Percentiles rank a stretch among this genome's conserved stretches.
Conservation (phyloP, 2,329 filamentous ascomycete genomes). For the Arthrocladium fulminans region DNA sequence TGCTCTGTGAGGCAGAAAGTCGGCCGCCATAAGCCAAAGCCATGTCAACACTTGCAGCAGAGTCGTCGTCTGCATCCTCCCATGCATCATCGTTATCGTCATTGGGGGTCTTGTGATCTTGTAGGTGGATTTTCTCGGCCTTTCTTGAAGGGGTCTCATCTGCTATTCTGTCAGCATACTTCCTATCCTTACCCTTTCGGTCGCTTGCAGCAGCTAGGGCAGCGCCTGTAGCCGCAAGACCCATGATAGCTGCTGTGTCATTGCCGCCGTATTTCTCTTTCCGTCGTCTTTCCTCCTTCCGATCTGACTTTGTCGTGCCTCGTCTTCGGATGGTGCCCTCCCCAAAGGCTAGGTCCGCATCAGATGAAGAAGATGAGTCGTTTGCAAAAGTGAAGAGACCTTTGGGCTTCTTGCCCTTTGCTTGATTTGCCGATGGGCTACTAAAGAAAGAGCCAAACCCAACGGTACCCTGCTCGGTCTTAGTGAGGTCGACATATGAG, state of each 20-base stretch:
- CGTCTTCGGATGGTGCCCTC: constrained; percentile 41
- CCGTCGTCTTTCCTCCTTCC: constrained; percentile 27
- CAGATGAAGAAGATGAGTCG: constrained; percentile 58
- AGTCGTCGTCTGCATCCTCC: constrained; percentile 49
- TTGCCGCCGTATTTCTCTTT: constrained; percentile 19
- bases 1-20: constrained; percentile 34
- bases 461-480: constrained; percentile 42
- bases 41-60: constrained; percentile 46
- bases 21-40: constrained; percentile 54
- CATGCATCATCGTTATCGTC: constrained; percentile 44
- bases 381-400: constrained; percentile 50
- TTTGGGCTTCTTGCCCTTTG: constrained; percentile 33
- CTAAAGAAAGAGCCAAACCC: constrained; percentile 57
- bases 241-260: constrained; percentile 39
- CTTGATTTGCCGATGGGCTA: constrained; percentile 47
- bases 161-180: constrained; percentile 16
- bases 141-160: constrained; percentile 5
- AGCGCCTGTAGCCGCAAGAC: constrained; percentile 40
- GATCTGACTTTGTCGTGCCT: constrained; percentile 7
- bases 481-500: constrained; percentile 61
- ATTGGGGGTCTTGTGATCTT: constrained; percentile 11
- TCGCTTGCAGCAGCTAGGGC: constrained; percentile 35
- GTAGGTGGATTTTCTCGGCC: constrained; percentile 9
- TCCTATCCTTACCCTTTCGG: constrained; percentile 19
- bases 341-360: constrained; percentile 61